Conservation (phyloP, 2,329 filamentous ascomycete genomes). For the Xylariaceae sp. region DNA sequence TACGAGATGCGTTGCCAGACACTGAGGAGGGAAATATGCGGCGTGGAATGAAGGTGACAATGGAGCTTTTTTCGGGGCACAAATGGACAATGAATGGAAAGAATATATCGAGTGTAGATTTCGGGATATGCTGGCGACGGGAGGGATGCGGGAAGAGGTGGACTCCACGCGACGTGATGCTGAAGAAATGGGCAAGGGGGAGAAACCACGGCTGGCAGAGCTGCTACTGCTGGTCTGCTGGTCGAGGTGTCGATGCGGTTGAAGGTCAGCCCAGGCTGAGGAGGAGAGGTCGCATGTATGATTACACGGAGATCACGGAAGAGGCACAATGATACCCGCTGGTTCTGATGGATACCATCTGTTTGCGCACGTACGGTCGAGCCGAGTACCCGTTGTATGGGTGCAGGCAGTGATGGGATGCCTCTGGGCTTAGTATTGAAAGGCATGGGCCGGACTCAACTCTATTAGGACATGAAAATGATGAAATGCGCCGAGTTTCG, state of each 20-base stretch:
- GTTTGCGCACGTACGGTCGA: neutral
- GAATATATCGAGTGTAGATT: constrained; percentile 9
- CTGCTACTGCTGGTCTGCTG: neutral
- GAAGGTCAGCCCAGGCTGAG: constrained; percentile 4
- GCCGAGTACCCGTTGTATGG: neutral
- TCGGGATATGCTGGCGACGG: constrained; percentile 3
- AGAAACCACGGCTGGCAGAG: neutral
- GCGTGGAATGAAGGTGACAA: neutral
- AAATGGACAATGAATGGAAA: constrained; percentile 1
- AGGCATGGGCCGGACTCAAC: constrained; percentile 11
- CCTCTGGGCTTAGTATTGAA: neutral
- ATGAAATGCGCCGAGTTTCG: neutral
- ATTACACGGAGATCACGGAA: constrained; percentile 15
- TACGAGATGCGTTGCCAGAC: constrained; percentile 1
- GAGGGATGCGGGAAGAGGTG: neutral
- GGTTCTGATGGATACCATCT: constrained; percentile 8
- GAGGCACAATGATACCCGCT: constrained; percentile 26
- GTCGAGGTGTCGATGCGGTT: constrained; percentile 4
- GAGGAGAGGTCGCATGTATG: constrained; percentile 16
- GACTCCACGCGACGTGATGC: neutral
- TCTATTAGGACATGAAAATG: neutral
- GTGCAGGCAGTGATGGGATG: neutral
- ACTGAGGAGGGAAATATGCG: neutral
- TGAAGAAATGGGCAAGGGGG: neutral
- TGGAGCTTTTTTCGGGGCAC: neutral